phyloP scores from a whole-genome alignment of 805 yeast species.

The Candida boidinii region DNA sequence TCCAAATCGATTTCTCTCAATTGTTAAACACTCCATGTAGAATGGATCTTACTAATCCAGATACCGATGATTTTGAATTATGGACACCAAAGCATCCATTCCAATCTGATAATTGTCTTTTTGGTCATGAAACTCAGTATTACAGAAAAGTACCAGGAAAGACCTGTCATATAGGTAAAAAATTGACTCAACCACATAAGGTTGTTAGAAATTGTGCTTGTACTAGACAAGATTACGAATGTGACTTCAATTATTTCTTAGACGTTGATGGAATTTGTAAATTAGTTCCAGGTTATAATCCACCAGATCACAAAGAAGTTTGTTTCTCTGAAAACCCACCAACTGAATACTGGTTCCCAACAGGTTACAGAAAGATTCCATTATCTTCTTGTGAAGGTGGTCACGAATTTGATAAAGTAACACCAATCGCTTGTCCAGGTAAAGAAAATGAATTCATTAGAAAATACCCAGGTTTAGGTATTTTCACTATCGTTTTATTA shows the following conservation, averaged over 20 bases:
- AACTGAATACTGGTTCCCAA: constrained; percentile 66
- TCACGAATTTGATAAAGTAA: constrained; percentile 48
- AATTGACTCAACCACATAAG: constrained; percentile 46
- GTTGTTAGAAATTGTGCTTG: constrained; percentile 67
- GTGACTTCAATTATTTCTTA: constrained; percentile 74
- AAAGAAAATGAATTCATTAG: constrained; percentile 56
- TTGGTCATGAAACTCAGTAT: constrained; percentile 60
- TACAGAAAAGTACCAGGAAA: constrained; percentile 52
- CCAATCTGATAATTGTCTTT: constrained; percentile 45
- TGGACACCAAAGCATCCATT: constrained; percentile 54
- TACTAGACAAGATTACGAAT: constrained; percentile 77
- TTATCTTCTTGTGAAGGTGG: constrained; percentile 81
- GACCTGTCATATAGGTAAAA: constrained; percentile 58
- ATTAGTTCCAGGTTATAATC: constrained; percentile 59
- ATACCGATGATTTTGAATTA: constrained; percentile 48
- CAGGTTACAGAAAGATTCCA: constrained; percentile 84
- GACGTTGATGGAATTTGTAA: constrained; percentile 70
- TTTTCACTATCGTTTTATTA: constrained; percentile 33
- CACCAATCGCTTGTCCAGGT: constrained; percentile 75
- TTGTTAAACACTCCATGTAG: constrained; percentile 41
- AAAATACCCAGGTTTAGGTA: constrained; percentile 41
- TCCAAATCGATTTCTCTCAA: constrained; percentile 50
- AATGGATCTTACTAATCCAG: constrained; percentile 33
- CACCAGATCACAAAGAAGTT: constrained; percentile 53
- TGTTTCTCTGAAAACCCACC: constrained; percentile 49